These are phyloP conservation scores for Penicillium nucicola DNA, from an alignment of 495 filamentous ascomycete genomes.

Conservation along the genomic window DNA sequence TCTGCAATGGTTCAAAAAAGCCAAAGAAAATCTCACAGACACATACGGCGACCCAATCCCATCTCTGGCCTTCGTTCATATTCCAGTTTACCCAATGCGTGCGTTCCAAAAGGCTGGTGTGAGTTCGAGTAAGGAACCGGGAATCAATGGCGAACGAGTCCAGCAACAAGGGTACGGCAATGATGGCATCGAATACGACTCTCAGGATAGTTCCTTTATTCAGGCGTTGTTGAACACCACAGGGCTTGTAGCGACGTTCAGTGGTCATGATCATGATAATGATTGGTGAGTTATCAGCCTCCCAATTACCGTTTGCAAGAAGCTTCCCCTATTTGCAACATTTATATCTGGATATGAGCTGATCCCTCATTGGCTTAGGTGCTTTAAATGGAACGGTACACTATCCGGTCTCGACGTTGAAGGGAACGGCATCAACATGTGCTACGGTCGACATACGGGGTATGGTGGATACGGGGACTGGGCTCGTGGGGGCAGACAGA, in stretches of 20 bases:
- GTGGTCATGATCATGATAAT: constrained; percentile 66
- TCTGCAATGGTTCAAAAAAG: constrained; percentile 55
- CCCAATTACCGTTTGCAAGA: too few species aligned
- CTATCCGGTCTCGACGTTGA: constrained; percentile 25
- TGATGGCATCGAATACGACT: constrained; percentile 21
- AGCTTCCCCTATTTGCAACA: too few species aligned
- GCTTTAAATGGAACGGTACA: constrained; percentile 24
- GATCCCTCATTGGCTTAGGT: constrained; percentile 15
- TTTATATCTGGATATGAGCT: too few species aligned
- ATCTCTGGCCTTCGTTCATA: constrained; percentile 66
- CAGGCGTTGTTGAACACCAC: constrained; percentile 49
- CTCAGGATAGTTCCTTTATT: constrained; percentile 63
- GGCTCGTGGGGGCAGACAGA: constrained; percentile 51
- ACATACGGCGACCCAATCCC: constrained; percentile 48
- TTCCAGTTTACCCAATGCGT: constrained; percentile 55
- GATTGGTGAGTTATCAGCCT: constrained; percentile 40
- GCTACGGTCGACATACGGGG: constrained; percentile 64
- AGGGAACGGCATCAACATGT: constrained; percentile 46
- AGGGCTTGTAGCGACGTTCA: constrained; percentile 57
- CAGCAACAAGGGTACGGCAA: constrained; percentile 47
- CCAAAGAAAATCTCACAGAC: constrained; percentile 37
- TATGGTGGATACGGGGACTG: constrained; percentile 69
- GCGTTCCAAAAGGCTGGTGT: constrained; percentile 46
- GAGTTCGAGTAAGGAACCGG: constrained; percentile 46
- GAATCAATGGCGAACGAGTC: constrained; percentile 61